Evolutionary conservation across 208 protist genomes (phyloP).

Genomic region (Strigomonas culicis): DNA sequence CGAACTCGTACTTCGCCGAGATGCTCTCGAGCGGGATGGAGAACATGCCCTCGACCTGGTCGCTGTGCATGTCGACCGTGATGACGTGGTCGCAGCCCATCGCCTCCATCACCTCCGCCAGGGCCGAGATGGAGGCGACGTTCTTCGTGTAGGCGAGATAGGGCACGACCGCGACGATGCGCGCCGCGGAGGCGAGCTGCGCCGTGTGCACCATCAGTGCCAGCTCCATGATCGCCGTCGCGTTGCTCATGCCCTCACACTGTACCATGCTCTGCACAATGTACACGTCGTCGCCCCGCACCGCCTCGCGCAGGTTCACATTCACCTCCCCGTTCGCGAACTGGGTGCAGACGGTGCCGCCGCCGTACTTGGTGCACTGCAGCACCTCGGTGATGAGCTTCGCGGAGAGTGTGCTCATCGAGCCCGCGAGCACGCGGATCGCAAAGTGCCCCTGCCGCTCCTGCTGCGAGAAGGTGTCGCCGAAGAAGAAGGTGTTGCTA

Average conservation of each 20-base stretch:
- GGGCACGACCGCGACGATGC: constrained; percentile 93
- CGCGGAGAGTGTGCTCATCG: constrained; percentile 43
- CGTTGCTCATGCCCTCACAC: constrained; percentile 87
- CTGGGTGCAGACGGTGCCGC: constrained; percentile 40
- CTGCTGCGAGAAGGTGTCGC: constrained; percentile 51
- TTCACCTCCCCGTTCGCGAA: constrained; percentile 86
- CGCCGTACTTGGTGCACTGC: constrained; percentile 47
- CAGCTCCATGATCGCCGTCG: constrained; percentile 89
- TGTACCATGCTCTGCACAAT: constrained; percentile 91
- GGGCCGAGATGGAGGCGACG: constrained; percentile 86
- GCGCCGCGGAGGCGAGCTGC: constrained; percentile 64
- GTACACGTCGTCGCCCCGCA: constrained; percentile 95
- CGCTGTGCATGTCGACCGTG: constrained; percentile 90
- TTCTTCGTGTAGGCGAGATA: constrained; percentile 92
- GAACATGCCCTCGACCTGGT: constrained; percentile 95
- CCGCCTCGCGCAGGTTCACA: constrained; percentile 75
- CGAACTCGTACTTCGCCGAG: constrained; percentile 84
- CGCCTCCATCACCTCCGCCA: constrained; percentile 90
- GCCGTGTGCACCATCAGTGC: constrained; percentile 85
- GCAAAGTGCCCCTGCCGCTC: constrained; percentile 63
- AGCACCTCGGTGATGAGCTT: constrained; percentile 84
- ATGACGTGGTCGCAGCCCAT: constrained; percentile 90
- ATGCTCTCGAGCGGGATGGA: constrained; percentile 90
- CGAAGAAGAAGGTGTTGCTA: constrained; percentile 80
- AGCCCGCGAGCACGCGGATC: constrained; percentile 66